These are phyloP conservation scores for Verticillium nubilum DNA, from an alignment of 2,329 filamentous ascomycete genomes.

Conservation along the genomic window DNA sequence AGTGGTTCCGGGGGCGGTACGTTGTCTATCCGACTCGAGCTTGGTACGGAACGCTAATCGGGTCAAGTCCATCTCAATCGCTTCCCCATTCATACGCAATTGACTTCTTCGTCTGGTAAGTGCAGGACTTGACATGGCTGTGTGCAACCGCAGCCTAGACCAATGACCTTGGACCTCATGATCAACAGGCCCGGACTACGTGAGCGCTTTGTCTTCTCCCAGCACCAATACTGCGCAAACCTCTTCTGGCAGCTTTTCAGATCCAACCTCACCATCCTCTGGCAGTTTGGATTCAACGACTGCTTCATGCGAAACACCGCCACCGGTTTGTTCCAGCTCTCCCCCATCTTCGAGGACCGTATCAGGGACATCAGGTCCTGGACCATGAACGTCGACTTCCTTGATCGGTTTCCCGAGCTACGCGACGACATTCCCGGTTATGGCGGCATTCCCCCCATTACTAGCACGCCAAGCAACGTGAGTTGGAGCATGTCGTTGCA, in stretches of 20 bases:
- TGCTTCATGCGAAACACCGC: constrained; percentile 18
- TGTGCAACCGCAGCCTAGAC: background rate
- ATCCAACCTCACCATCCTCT: constrained; percentile 15
- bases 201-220: constrained; percentile 20
- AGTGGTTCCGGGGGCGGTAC: constrained; percentile 19
- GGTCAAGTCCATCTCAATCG: constrained; percentile 12
- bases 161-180: background rate
- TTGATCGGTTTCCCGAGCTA: constrained; percentile 18
- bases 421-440: constrained; percentile 7
- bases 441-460: background rate
- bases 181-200: constrained; percentile 18
- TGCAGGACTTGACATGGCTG: background rate
- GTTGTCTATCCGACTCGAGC: background rate
- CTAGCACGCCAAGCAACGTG: no score
- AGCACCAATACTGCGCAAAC: constrained; percentile 22
- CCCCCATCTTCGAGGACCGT: constrained; percentile 16
- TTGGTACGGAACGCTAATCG: no score
- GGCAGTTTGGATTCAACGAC: constrained; percentile 18
- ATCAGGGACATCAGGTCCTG: constrained; percentile 20
- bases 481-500: background rate
- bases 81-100: constrained; percentile 20
- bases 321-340: constrained; percentile 14
- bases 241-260: constrained; percentile 20
- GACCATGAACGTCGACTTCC: constrained; percentile 21
- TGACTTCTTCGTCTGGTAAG: constrained; percentile 22